A percentile compares a stretch with the other conserved stretches of the same genome.
phyloP scores from a whole-genome alignment of 441 rosid species.

The Pelargonium australe region DNA sequence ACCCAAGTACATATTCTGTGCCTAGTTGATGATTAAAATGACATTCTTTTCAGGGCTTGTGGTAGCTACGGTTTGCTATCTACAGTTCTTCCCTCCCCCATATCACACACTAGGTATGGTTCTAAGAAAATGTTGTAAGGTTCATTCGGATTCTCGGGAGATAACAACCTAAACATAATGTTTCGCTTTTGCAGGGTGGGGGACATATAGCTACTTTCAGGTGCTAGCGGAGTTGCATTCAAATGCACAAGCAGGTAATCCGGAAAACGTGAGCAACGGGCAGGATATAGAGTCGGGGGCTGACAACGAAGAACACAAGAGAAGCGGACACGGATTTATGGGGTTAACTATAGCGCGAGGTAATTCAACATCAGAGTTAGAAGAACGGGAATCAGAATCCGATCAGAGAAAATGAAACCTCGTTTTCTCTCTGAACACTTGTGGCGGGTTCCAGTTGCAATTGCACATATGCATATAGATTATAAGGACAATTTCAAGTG shows the following conservation, averaged over 20 bases:
- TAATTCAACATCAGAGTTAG: background rate
- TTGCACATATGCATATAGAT: too few relatives aligned
- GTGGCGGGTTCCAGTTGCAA: too few relatives aligned
- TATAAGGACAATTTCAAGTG: too few relatives aligned
- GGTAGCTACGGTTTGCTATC: constrained; percentile 59
- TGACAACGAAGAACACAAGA: background rate
- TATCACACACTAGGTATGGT: constrained; percentile 48
- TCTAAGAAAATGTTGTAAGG: background rate
- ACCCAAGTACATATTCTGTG: background rate
- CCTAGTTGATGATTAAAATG: background rate
- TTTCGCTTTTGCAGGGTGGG: background rate
- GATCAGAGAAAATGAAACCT: too few relatives aligned
- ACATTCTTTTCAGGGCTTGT: constrained; percentile 40
- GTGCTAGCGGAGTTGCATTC: background rate
- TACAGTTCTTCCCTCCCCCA: constrained; percentile 72
- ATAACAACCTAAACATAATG: background rate
- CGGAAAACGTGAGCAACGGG: background rate
- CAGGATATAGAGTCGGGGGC: background rate
- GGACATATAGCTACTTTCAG: background rate
- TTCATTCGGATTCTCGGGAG: background rate
- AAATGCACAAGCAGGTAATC: background rate
- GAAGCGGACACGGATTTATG: background rate
- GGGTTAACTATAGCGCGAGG: background rate
- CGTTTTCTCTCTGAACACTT: too few relatives aligned
- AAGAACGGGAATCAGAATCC: background rate